phyloP scores from a whole-genome alignment of 148 eudicot genomes.

The Polygonum aviculare region DNA sequence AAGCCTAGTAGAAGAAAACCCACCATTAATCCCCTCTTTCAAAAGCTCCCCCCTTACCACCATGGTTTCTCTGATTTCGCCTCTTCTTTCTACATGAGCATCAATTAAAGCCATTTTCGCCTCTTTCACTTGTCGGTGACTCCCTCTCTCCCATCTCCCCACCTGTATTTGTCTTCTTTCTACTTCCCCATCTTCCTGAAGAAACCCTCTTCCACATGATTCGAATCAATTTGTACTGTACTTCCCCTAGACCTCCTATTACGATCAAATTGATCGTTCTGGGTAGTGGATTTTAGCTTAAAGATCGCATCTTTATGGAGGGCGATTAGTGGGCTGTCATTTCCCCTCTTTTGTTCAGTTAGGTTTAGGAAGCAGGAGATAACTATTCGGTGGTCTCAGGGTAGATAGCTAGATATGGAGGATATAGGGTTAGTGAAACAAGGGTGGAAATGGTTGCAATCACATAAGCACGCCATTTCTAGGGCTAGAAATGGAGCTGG shows the following conservation, averaged over 20 bases:
- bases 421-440: slow-evolving; percentile 82
- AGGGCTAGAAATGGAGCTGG: slow-evolving; percentile 28
- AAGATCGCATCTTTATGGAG: slow-evolving; percentile 6
- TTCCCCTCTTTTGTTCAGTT: not conserved
- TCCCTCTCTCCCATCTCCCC: slow-evolving; percentile 8
- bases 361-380: not conserved
- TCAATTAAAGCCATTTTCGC: slow-evolving; percentile 23
- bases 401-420: slow-evolving; percentile 45
- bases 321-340: not conserved
- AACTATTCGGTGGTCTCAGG: not conserved
- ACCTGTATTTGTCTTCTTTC: not conserved
- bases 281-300: slow-evolving; percentile 12
- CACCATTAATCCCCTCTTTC: not conserved
- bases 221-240: slow-evolving; percentile 1
- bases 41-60: slow-evolving; percentile 1
- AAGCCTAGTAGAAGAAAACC: not conserved
- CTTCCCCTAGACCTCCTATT: slow-evolving; percentile 9
- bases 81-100: slow-evolving; percentile 17
- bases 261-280: slow-evolving; percentile 13
- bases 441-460: slow-evolving; percentile 79
- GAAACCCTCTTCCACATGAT: slow-evolving; percentile 2
- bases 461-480: slow-evolving; percentile 50
- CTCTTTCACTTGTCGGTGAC: slow-evolving; percentile 32
- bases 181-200: not conserved
- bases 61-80: slow-evolving; percentile 7